Percentiles rank a stretch among this genome's conserved stretches.
Evolutionary conservation across 2,329 filamentous ascomycete species (phyloP).

Genomic region (Cytospora chrysosperma): DNA sequence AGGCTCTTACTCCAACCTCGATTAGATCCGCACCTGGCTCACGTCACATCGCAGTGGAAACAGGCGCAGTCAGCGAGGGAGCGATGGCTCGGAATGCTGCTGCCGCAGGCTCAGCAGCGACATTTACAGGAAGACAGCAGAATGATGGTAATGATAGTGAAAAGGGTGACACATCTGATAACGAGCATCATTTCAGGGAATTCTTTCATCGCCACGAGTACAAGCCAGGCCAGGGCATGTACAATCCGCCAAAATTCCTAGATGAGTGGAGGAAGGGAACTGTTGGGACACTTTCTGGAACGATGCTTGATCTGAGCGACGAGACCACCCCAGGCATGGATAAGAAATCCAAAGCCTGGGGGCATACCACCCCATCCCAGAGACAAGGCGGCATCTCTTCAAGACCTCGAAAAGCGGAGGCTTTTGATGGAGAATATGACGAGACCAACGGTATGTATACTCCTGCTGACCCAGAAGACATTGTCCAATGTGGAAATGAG

Average conservation of each 20-base stretch:
- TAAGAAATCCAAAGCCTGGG: conserved; percentile 64
- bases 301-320: conserved; percentile 59
- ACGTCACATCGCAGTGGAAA: conserved; percentile 16
- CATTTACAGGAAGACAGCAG: conserved; percentile 13
- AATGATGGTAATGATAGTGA: conserved; percentile 34
- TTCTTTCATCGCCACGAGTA: conserved; percentile 44
- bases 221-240: conserved; percentile 53
- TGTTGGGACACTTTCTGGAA: conserved; percentile 58
- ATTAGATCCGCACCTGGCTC: conserved; percentile 8
- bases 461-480: neutral
- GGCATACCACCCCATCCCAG: conserved; percentile 61
- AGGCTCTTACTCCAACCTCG: conserved; percentile 21
- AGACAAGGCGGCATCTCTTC: conserved; percentile 46
- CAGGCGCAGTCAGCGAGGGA: conserved; percentile 1
- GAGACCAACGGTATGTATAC: conserved; percentile 53
- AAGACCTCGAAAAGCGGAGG: conserved; percentile 56
- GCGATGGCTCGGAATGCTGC: conserved; percentile 18
- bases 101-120: conserved; percentile 14
- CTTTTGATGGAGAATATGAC: conserved; percentile 67
- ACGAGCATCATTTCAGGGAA: conserved; percentile 37
- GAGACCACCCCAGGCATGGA: conserved; percentile 33
- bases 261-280: conserved; percentile 73
- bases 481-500: neutral
- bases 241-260: conserved; percentile 59
- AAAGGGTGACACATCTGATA: conserved; percentile 29